These are phyloP conservation scores for Thuidium tamariscinum DNA, from an alignment of 225 moss, liverwort and hornwort species.

Conservation along the genomic window DNA sequence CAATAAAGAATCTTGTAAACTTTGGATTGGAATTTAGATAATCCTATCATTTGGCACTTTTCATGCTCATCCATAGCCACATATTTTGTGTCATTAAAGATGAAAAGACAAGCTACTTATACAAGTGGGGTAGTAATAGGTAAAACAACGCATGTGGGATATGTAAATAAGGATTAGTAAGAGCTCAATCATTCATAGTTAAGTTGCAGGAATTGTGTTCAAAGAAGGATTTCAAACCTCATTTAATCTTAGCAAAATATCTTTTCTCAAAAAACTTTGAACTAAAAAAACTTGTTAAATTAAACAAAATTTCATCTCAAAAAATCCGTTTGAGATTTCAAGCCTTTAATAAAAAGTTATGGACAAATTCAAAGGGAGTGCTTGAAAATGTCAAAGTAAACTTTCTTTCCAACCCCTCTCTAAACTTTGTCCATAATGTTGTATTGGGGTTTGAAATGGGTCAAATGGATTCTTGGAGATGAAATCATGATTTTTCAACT, in stretches of 20 bases:
- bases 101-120: not conserved
- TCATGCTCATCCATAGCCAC: no score
- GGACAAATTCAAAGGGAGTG: accelerated
- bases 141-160: not conserved
- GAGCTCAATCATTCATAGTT: not conserved
- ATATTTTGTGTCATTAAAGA: no score
- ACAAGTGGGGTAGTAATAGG: not conserved
- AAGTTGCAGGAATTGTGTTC: not conserved
- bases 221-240: not conserved
- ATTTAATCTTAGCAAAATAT: not conserved
- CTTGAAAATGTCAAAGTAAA: not conserved
- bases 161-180: not conserved
- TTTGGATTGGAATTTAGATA: no score
- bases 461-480: not conserved
- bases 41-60: no score
- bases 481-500: accelerated
- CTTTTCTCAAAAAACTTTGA: accelerated
- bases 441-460: accelerated
- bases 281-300: accelerated
- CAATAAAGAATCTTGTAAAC: no score
- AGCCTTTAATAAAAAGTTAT: accelerated
- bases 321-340: accelerated
- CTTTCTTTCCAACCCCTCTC: not conserved
- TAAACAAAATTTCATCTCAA: accelerated
- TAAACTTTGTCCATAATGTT: not conserved